Base-by-base conservation (phyloP, 345 rosid species). In the Citrus mangshanensis region DNA sequence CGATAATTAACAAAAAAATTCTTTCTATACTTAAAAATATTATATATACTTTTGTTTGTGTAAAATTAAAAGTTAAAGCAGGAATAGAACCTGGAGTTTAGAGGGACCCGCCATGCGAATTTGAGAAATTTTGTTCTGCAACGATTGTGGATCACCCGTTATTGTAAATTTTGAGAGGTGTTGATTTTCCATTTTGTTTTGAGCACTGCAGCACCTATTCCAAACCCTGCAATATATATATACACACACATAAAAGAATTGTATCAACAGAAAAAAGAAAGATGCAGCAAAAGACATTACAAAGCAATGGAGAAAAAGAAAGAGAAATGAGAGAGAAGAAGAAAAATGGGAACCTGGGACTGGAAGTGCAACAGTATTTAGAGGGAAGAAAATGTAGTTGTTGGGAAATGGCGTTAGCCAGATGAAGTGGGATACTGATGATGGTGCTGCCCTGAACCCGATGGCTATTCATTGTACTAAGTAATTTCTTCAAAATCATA, bases 1-100 rank as follows among this genome's bases (percentile, higher is more conserved):
- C 22, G 35, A 62, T 4, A 14, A 42, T 27, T 38, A 9, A 4
- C 2, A 0, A 3, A 30, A 46, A 46, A 42, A 12, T 3, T 3
- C 14, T 46, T 46, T 12, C 51, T 12, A 46, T 0, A 13, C 18
- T 46, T 46, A 3, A 13, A 42, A 3, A 13, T 3, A 12, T 0
- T 0, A 46, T 7, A 34, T 34, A 37, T 3, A 19, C 4, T n/a
- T 59, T 22, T 6, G 28, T 22, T 16, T 65, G 69, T 64, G 68
- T 30, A 28, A 12, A 62, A 65, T 27, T 18, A 14, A 63, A 65
- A 65, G 35, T 37, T 6, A 59, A 8, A 59, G 12, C 0, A 59
- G 18, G 38, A 51, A 78, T 68, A 73, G 69, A 76, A 94, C 97
- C 98, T 94, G 98, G 54, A 94, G 90, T 86, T 91, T 94, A 55